Evolutionary conservation across 164 flowering plant species (phyloP), one percentile per base, ranked within the genome.

Genomic region (Piper betle): DNA sequence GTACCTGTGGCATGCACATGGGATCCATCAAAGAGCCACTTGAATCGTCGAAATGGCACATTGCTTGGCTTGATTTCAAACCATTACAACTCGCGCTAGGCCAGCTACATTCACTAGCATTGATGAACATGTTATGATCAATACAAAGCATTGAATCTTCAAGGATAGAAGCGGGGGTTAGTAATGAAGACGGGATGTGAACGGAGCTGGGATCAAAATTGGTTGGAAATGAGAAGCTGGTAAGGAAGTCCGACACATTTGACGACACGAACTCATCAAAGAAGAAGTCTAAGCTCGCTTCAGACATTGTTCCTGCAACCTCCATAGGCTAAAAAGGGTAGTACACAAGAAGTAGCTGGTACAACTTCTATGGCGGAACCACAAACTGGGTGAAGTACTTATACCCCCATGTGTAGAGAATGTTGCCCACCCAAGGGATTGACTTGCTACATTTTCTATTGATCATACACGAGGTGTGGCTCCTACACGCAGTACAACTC

Each of bases 161-260:
- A 46, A 6, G 55, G 37, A 72, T 77, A 75, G 57, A 25, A 25
- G 33, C 60, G 46, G 33, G 20, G n/a, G 58, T 65, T 1, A 55
- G 60, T 70, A 41, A 33, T 55, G 56, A 68, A 19, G 55, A 52
- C 38, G 72, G 57, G 6, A 64, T 71, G 40, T 72, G 62, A 42
- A 59, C 41, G 52, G 75, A 53, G 74, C 77, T 76, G 52, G 65
- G 61, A 6, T 53, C n/a, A 11, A 71, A 6, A 46, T 9, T 38
- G 54, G 39, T 61, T 3, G 69, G 55, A 39, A 71, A 12, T 0
- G 78, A 65, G 60, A 53, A 74, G 60, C 61, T 73, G 16, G 70
- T 67, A 40, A 82, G 82, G 69, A 85, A 82, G 59, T 84, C 83
- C 18, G 82, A 78, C 71, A 84, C 91, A 50, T 84, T 85, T 25